A percentile compares a stretch with the other conserved stretches of the same genome.
These are phyloP conservation scores for Russula dissimulans DNA, from an alignment of 768 basidiomycete species.

Conservation along the genomic window DNA sequence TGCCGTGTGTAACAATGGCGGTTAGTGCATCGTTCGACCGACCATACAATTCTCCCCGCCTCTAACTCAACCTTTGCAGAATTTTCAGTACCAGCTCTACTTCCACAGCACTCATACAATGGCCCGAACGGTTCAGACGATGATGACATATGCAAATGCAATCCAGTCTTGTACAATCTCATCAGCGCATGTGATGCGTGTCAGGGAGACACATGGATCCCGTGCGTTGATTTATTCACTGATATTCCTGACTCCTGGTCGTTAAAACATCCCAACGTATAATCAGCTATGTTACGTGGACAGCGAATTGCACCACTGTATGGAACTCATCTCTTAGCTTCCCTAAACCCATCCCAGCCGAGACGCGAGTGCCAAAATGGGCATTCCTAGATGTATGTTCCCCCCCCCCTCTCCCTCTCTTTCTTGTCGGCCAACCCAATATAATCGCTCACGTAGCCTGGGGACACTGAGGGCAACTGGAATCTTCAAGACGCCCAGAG, in stretches of 20 bases:
- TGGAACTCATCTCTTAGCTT: background rate
- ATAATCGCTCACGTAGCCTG: background rate
- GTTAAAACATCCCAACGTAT: background rate
- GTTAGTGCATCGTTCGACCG: background rate
- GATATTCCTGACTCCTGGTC: background rate
- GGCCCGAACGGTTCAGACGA: slow-evolving; percentile 1
- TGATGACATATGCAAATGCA: slow-evolving; percentile 21
- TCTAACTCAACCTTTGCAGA: background rate
- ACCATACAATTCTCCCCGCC: background rate
- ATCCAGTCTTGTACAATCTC: slow-evolving; percentile 23
- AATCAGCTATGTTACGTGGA: slow-evolving; percentile 15
- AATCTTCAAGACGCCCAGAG: background rate
- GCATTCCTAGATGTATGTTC: slow-evolving; percentile 37
- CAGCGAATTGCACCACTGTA: background rate
- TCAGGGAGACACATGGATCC: slow-evolving; percentile 12
- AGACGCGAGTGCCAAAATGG: slow-evolving; percentile 39
- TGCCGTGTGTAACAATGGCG: slow-evolving; percentile 1
- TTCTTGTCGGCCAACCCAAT: background rate
- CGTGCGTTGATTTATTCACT: slow-evolving; percentile 4
- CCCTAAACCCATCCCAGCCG: slow-evolving; percentile 29
- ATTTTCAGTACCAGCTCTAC: background rate
- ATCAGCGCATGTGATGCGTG: slow-evolving; percentile 24
- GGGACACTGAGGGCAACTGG: background rate
- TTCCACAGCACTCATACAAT: slow-evolving; percentile 2
- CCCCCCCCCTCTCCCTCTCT: too few relatives aligned